phyloP scores from a whole-genome alignment of 495 filamentous ascomycete genomes.

The Terfezia claveryi region DNA sequence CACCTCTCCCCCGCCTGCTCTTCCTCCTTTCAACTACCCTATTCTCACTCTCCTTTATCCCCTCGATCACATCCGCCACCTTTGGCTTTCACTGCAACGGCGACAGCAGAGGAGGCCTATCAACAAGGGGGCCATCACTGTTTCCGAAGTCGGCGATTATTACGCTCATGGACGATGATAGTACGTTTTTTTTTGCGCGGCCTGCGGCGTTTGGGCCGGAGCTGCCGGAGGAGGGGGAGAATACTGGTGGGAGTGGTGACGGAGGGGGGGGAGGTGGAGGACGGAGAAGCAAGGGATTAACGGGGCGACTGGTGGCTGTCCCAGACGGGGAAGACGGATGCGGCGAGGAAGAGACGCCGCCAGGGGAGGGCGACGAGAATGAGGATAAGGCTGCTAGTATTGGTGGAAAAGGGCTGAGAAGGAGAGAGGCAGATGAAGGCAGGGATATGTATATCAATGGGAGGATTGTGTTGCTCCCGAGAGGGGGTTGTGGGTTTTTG shows the following conservation, averaged over 20 bases:
- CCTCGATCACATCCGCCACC: constrained; percentile 25
- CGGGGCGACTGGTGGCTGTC: constrained; percentile 3
- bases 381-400: constrained; percentile 12
- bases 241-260: constrained; percentile 58
- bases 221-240: constrained; percentile 46
- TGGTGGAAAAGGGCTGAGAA: constrained; percentile 29
- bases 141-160: constrained; percentile 91
- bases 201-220: constrained; percentile 83
- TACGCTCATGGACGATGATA: constrained; percentile 91
- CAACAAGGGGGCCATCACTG: constrained; percentile 33
- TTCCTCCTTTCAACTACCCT: constrained; percentile 30
- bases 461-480: constrained; percentile 71
- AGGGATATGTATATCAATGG: constrained; percentile 88
- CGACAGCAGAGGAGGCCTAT: constrained; percentile 14
- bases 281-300: constrained; percentile 39
- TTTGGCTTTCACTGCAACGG: constrained; percentile 21
- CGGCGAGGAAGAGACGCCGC: constrained; percentile 11
- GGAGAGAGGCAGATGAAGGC: constrained; percentile 83
- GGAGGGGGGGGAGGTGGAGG: constrained; percentile 67
- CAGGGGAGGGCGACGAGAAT: constrained; percentile 73
- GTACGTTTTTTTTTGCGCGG: constrained; percentile 79
- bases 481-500: constrained; percentile 87
- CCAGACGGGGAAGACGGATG: background rate
- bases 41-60: constrained; percentile 32
- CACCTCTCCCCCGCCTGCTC: background rate